Percentiles rank a stretch among this genome's conserved stretches.
These are phyloP conservation scores for Arachnomyces sp. DNA, from an alignment of 2,329 filamentous ascomycete genomes.

Conservation along the genomic window DNA sequence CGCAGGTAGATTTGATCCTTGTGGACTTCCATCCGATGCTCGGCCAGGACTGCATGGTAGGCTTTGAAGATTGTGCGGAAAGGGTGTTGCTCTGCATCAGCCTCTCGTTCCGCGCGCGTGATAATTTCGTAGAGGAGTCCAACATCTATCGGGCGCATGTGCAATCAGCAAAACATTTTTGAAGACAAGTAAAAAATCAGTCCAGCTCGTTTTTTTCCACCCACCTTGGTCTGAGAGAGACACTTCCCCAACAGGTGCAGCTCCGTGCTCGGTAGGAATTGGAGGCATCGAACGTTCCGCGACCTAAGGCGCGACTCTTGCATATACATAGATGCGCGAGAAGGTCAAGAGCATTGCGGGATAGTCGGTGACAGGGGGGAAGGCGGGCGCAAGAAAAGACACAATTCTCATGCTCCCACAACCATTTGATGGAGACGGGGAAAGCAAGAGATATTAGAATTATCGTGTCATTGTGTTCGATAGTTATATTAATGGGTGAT, in stretches of 20 bases:
- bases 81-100: slow-evolving; percentile 56
- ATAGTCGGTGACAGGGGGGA: slow-evolving; percentile 6
- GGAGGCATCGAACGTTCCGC: slow-evolving; percentile 44
- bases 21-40: slow-evolving; percentile 61
- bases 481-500: slow-evolving; percentile 10
- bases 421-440: neutral
- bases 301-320: slow-evolving; percentile 38
- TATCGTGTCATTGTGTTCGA: neutral
- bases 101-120: slow-evolving; percentile 57
- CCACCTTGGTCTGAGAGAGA: slow-evolving; percentile 55
- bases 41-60: slow-evolving; percentile 67
- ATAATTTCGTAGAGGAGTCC: slow-evolving; percentile 70
- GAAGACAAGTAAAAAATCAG: neutral
- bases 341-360: slow-evolving; percentile 33
- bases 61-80: slow-evolving; percentile 73
- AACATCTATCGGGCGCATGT: slow-evolving; percentile 52
- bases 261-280: slow-evolving; percentile 34
- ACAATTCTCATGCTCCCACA: slow-evolving; percentile 6
- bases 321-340: slow-evolving; percentile 34
- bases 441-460: neutral
- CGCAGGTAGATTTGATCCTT: slow-evolving; percentile 67
- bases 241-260: slow-evolving; percentile 32
- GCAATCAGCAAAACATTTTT: slow-evolving; percentile 1
- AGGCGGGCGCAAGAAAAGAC: slow-evolving; percentile 2
- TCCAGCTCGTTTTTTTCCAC: slow-evolving; percentile 9